Conservation (phyloP, 2,329 filamentous ascomycete species). For the Aspergillus hiratsukae region DNA sequence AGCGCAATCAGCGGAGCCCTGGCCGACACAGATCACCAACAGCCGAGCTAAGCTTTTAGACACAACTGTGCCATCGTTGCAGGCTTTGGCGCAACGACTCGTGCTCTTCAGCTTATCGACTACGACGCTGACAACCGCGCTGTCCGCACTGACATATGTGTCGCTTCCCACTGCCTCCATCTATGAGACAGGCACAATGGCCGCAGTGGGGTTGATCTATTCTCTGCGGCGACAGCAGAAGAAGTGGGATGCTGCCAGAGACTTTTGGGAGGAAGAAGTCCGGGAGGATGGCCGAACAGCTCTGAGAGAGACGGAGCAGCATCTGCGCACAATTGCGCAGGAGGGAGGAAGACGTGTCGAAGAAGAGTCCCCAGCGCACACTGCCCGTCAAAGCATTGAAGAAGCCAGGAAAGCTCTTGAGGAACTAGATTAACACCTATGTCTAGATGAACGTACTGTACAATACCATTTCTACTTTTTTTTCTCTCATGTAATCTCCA, state of each 20-base stretch:
- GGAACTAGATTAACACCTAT: constrained; percentile 20
- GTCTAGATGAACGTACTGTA: constrained; percentile 4
- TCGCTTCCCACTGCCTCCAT: constrained; percentile 49
- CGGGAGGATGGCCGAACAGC: constrained; percentile 56
- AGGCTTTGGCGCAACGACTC: constrained; percentile 67
- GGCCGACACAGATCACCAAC: constrained; percentile 70
- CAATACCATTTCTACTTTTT: constrained; percentile 2
- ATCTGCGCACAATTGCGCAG: constrained; percentile 44
- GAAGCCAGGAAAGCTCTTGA: constrained; percentile 46
- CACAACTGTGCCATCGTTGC: constrained; percentile 66
- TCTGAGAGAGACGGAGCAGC: constrained; percentile 50
- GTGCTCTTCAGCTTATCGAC: constrained; percentile 73
- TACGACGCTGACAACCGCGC: constrained; percentile 57
- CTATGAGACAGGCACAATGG: constrained; percentile 58
- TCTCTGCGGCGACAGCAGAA: constrained; percentile 55
- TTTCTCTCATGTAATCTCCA: constrained; percentile 33
- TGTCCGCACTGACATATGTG: constrained; percentile 53
- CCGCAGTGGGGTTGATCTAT: constrained; percentile 55
- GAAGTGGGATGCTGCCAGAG: constrained; percentile 53
- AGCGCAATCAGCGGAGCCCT: constrained; percentile 40
- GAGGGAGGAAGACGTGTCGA: constrained; percentile 38
- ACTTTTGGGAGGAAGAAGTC: constrained; percentile 49
- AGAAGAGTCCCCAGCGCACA: constrained; percentile 33
- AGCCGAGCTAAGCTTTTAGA: constrained; percentile 63
- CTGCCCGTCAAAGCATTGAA: constrained; percentile 43